Base-by-base conservation (phyloP, 139 green algal species). In the Nannochloris sp. region DNA sequence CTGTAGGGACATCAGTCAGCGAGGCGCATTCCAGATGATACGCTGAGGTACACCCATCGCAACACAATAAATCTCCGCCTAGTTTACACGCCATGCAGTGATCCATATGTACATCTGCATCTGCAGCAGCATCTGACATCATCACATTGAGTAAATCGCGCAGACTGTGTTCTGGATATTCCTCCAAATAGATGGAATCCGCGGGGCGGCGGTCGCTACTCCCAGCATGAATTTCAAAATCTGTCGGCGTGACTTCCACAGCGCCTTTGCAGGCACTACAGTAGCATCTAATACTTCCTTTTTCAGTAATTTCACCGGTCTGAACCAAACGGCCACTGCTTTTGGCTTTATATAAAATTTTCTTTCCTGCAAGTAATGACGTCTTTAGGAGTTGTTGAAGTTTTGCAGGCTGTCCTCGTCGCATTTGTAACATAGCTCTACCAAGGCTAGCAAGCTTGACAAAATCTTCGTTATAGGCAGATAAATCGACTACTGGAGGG, bases 171-270 rank as follows among this genome's bases (percentile, higher is more conserved):
- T 51, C 42, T 19, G 19, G 19, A 51, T 19, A 19, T 51, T 54
- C 12, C 2, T 67, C 38, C 6, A 85, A 46, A 66, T 64, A 82
- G 64, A 85, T 84, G 24, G 54, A 59, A 51, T 86, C 70, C 4
- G 42, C 66, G 2, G 77, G 73, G 1, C 70, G 60, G 14, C 76
- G 63, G 37, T 82, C 70, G 35, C 68, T 54, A 66, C 48, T 70
- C 45, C 71, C 72, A 9, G 47, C 68, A 64, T 85, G 71, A 62
- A 78, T 71, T 48, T 85, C 74, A 59, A 81, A 84, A 61, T 81
- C 66, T 46, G 53, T 70, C 31, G 51, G 37, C n/a, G 45, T 69
- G 23, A 72, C 46, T 15, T 33, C 24, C 14, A 38, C 38, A 23
- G 25, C 24, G 31, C 62, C 51, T 42, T 23, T 31, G 70, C 77